Evolutionary conservation across 2,329 filamentous ascomycete species (phyloP), one percentile per base, ranked within the genome.

Genomic region (Ophiostoma sp.): DNA sequence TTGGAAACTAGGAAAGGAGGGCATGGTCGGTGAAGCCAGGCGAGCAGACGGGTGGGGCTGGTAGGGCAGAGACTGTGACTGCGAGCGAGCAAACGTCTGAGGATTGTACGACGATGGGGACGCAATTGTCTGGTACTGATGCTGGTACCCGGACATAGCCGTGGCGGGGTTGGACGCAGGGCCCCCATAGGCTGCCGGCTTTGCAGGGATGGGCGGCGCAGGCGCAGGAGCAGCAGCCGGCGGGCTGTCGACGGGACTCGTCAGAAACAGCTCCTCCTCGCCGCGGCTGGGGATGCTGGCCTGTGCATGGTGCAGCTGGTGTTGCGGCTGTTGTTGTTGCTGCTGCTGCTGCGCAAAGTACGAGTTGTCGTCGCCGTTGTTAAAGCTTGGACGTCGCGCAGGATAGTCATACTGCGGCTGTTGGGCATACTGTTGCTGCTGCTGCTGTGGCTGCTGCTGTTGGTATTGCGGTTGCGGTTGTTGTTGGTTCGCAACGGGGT

Each of bases 291-390:
- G 69, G 42, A 72, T 55, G 55, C 59, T 70, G 3, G 52, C 25
- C 22, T 74, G 75, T 12, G 69, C 52, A 42, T 55, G 70, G 33
- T 73, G 73, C 63, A 69, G 61, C 52, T 63, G 70, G 57, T 72
- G 71, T 11, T 39, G 33, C 36, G 59, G 66, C n/a, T 28, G 52
- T 19, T 25, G 73, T 48, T 36, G 61, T 28, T 17, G 33, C 22
- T 25, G 45, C 22, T 22, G 69, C 48, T 80, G 78, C 70, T 79
- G 80, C 70, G 82, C 79, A 77, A 88, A 85, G 77, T 90, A 88
- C 68, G 84, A 82, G 66, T 86, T 84, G 80, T 95, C 92, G 80
- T 96, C 93, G 76, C 91, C 92, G 77, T 87, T 89, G 80, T 94
- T 91, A 84, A 93, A 94, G 84, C 92, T 95, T 68, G 89, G 87